Conservation (phyloP, 257 asterid species). For the Lantana camara region DNA sequence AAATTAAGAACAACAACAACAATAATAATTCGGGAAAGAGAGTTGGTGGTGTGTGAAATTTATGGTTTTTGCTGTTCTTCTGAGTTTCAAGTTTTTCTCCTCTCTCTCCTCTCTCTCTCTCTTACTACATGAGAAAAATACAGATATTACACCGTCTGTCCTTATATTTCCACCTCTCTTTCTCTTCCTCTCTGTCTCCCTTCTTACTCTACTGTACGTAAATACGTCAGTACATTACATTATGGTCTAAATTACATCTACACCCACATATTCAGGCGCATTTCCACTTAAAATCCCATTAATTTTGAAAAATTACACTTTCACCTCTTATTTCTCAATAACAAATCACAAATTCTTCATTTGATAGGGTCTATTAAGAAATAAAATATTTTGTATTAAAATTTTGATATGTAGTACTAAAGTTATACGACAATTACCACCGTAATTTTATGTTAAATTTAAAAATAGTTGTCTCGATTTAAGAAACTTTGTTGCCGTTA, state of each 20-base stretch:
- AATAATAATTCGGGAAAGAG: not conserved
- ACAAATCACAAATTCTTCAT: too few species aligned
- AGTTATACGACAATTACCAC: too few species aligned
- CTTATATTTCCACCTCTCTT: constrained; percentile 32
- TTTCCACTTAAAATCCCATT: too few species aligned
- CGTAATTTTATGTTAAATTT: too few species aligned
- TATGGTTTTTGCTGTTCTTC: constrained; percentile 39
- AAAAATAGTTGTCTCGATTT: too few species aligned
- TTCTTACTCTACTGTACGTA: not conserved
- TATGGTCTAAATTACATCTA: not conserved
- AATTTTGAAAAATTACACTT: too few species aligned
- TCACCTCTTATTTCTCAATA: too few species aligned
- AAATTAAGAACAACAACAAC: constrained; percentile 19
- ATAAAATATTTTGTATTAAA: too few species aligned
- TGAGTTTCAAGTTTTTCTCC: constrained; percentile 37
- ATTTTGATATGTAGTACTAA: too few species aligned
- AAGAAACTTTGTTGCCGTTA: too few species aligned
- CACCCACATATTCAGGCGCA: too few species aligned
- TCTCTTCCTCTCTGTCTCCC: constrained; percentile 9
- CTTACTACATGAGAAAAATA: constrained; percentile 17
- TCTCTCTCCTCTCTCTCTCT: constrained; percentile 5
- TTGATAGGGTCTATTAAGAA: too few species aligned
- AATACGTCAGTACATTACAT: not conserved
- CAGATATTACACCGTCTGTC: constrained; percentile 36
- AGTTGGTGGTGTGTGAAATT: constrained; percentile 24